Evolutionary conservation across 306 rosid genomes (phyloP).

Genomic region (Pachyrhizus erosus): DNA sequence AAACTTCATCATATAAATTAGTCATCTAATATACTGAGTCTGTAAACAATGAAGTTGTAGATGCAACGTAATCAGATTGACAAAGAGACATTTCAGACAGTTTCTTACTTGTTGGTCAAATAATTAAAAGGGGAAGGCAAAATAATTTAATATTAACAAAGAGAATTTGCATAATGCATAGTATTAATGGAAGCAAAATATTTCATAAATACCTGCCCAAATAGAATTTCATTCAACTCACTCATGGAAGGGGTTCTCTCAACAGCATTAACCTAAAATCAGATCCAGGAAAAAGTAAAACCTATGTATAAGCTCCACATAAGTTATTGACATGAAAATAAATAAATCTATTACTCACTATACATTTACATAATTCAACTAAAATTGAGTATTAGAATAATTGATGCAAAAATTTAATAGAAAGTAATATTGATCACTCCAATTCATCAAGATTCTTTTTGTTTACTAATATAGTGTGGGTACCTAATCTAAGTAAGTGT

Average conservation of each 20-base stretch:
- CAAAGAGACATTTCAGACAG: slow-evolving; percentile 21
- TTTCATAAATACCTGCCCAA: slow-evolving; percentile 79
- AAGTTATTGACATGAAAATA: slow-evolving; percentile 35
- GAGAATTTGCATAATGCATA: slow-evolving; percentile 15
- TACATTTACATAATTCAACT: neutral
- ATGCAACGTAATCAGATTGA: slow-evolving; percentile 22
- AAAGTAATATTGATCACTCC: slow-evolving; percentile 20
- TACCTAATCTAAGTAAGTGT: neutral
- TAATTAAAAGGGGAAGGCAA: slow-evolving; percentile 5
- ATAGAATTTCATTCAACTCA: slow-evolving; percentile 91
- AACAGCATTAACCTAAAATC: slow-evolving; percentile 85
- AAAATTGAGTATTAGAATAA: neutral
- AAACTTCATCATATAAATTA: slow-evolving; percentile 29
- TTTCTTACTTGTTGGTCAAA: slow-evolving; percentile 30
- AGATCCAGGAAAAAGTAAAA: slow-evolving; percentile 45
- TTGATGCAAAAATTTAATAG: neutral
- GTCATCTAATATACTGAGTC: slow-evolving; percentile 10
- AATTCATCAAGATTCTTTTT: slow-evolving; percentile 18
- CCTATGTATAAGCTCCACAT: slow-evolving; percentile 27
- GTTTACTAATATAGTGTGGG: neutral
- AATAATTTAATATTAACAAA: slow-evolving; percentile 8
- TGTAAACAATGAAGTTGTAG: slow-evolving; percentile 32
- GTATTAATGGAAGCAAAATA: slow-evolving; percentile 28
- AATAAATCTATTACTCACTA: slow-evolving; percentile 26
- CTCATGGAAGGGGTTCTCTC: slow-evolving; percentile 99